These are phyloP conservation scores for Candida sanyiensis DNA, from an alignment of 805 yeast species.

Conservation along the genomic window DNA sequence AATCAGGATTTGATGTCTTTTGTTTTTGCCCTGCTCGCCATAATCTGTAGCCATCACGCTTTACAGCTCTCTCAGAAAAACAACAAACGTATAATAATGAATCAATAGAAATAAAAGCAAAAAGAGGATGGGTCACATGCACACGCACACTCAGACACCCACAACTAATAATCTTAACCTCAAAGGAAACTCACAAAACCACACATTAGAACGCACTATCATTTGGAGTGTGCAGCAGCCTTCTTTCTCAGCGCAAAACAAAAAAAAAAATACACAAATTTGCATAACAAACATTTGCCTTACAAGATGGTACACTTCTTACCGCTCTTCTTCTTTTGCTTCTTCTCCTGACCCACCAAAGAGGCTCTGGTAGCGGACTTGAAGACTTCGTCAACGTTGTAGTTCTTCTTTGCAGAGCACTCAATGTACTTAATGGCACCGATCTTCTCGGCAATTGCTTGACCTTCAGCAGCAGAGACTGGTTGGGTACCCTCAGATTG, in stretches of 20 bases:
- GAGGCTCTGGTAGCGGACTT: slow-evolving; percentile 92
- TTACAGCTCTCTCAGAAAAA: too few species aligned
- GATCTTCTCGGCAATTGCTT: slow-evolving; percentile 80
- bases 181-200: too few species aligned
- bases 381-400: slow-evolving; percentile 89
- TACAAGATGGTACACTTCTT: slow-evolving; percentile 64
- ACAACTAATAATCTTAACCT: too few species aligned
- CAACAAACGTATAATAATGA: slow-evolving; percentile 1
- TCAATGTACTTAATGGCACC: slow-evolving; percentile 84
- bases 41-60: too few species aligned
- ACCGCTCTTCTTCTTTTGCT: slow-evolving; percentile 44
- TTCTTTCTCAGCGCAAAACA: too few species aligned
- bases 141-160: neutral
- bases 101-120: slow-evolving; percentile 1
- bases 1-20: too few species aligned
- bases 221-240: too few species aligned
- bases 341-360: slow-evolving; percentile 43
- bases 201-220: too few species aligned
- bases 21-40: too few species aligned
- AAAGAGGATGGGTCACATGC: neutral
- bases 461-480: slow-evolving; percentile 77
- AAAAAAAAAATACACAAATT: too few species aligned
- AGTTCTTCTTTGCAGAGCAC: slow-evolving; percentile 88
- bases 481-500: slow-evolving; percentile 75
- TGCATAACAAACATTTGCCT: too few species aligned